Base-by-base conservation (phyloP, 768 basidiomycete species). In the Tremella mesenterica region DNA sequence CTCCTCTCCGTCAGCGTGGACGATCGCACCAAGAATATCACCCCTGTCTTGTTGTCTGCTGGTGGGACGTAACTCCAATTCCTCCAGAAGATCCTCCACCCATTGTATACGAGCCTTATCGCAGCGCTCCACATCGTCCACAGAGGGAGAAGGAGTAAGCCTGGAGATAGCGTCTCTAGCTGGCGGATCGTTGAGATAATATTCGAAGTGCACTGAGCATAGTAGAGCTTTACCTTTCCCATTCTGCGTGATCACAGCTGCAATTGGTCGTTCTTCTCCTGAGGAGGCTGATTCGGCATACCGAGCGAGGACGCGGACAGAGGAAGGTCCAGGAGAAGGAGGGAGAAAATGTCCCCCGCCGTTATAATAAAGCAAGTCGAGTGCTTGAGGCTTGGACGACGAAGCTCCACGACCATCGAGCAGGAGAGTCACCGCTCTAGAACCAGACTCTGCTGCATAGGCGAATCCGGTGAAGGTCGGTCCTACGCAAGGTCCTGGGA, bases 131-230 rank as follows among this genome's bases (percentile, higher is more conserved):
- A 63, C 31, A 16, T 60, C 57, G 6, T 55, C 59, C 26, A 52
- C 27, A 27, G 50, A 34, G 8, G 61, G 61, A n/a, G 49, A 50
- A 46, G 51, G 27, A 9, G 41, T 48, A 5, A 61, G 56, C 23
- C 60, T 63, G 16, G 50, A 52, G n/a, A 62, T 66, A 2, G 64
- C 67, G 26, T 62, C 53, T 30, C 54, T 34, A 2, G 67, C 67
- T 0, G 67, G 67, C n/a, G 67, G 60, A 25, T 64, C 62, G 34
- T 52, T 57, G 28, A 69, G 60, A 6, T 84, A 77, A 58, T 78
- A 78, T 63, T 86, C 86, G 18, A 82, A 74, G 56, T 79, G 82
- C 0, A 79, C 74, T 1, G 77, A 77, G 79, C 81, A 84, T 6
- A 85, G 65, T 2, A 79, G 70, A 1, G 79, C 77, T 30, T 68